Conservation (phyloP, 495 filamentous ascomycete species). For the Lasiosphaeria miniovina region DNA sequence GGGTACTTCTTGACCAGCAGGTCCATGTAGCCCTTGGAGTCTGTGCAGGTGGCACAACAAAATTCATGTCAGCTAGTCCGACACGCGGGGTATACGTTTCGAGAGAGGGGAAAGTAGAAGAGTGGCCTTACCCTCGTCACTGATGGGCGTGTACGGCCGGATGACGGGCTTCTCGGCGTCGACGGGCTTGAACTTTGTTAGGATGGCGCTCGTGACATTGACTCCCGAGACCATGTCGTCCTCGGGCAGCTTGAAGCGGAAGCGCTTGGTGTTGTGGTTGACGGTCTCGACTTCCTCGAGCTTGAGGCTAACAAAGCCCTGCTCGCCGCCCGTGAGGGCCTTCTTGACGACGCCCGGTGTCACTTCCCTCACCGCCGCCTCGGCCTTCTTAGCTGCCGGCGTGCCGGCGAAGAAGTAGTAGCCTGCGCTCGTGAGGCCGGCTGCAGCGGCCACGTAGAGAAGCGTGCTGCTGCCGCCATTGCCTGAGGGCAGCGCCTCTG, state of each 20-base stretch:
- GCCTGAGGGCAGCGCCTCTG: constrained; percentile 17
- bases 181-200: constrained; percentile 81
- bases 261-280: constrained; percentile 86
- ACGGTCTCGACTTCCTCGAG: constrained; percentile 72
- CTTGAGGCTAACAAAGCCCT: constrained; percentile 78
- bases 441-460: constrained; percentile 40
- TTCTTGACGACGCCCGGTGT: constrained; percentile 38
- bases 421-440: constrained; percentile 44
- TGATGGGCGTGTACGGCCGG: constrained; percentile 88
- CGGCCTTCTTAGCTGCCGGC: constrained; percentile 47
- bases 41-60: constrained; percentile 24
- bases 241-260: constrained; percentile 82
- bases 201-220: constrained; percentile 72
- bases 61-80: too few species aligned
- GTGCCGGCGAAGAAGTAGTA: constrained; percentile 52
- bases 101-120: constrained; percentile 4
- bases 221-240: constrained; percentile 80
- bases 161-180: constrained; percentile 79
- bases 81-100: too few species aligned
- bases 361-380: constrained; percentile 48
- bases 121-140: constrained; percentile 66
- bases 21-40: constrained; percentile 74
- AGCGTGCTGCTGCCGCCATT: constrained; percentile 39
- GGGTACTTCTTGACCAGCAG: constrained; percentile 90
- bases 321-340: constrained; percentile 78